Evolutionary conservation across 768 basidiomycete species (phyloP).

Genomic region (Mycena venus): DNA sequence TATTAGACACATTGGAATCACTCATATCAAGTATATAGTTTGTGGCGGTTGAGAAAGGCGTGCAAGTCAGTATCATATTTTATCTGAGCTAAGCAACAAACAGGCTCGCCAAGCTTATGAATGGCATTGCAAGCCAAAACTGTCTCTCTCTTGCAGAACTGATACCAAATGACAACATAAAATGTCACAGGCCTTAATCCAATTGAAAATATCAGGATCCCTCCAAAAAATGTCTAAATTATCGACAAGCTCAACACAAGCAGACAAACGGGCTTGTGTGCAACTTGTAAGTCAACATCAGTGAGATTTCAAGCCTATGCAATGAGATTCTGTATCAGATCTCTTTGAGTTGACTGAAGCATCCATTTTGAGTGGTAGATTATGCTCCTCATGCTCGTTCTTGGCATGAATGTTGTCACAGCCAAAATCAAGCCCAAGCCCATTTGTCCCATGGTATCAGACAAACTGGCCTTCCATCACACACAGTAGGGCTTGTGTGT

Average conservation of each 20-base stretch:
- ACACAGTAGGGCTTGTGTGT: not conserved
- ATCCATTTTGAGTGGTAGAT: not conserved
- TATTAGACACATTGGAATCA: too few relatives aligned
- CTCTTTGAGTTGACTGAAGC: not conserved
- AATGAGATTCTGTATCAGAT: not conserved
- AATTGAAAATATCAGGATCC: not conserved
- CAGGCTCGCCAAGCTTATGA: too few relatives aligned
- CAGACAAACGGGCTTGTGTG: too few relatives aligned
- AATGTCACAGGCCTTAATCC: not conserved
- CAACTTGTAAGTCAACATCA: too few relatives aligned
- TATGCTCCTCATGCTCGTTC: not conserved
- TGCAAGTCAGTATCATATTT: too few relatives aligned
- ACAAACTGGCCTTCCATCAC: not conserved
- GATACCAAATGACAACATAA: not conserved
- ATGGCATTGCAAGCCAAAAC: too few relatives aligned
- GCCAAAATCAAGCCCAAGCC: conserved; percentile 7
- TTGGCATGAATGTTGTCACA: not conserved
- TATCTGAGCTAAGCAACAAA: too few relatives aligned
- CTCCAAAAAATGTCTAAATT: not conserved
- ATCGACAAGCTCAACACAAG: not conserved
- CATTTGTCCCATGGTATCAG: not conserved
- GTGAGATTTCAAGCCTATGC: too few relatives aligned
- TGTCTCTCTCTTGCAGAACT: not conserved
- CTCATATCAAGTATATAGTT: too few relatives aligned
- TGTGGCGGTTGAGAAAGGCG: too few relatives aligned